Base-by-base conservation (phyloP, 257 asterid species). In the Paulownia fortunei region DNA sequence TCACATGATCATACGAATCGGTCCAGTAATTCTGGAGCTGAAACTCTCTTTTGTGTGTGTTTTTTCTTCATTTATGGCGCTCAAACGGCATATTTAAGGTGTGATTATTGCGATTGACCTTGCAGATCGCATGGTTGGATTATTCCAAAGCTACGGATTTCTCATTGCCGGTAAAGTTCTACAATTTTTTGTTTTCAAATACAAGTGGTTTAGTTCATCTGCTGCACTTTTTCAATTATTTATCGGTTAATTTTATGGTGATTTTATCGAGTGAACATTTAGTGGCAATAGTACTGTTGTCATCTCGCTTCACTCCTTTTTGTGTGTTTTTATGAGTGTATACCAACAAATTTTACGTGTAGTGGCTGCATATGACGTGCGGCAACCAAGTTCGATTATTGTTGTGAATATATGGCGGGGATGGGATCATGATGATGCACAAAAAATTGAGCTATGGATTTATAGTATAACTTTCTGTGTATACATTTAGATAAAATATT, bases 21-120 rank as follows among this genome's bases (percentile, higher is more conserved):
- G 30, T 56, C 42, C 69, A 69, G 21, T 47, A 23, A 68, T 18
- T 51, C 3, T 26, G 4, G 55, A 44, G 46, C 70, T 23, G 15
- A 21, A 44, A 15, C 70, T 8, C 76, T 52, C 9, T 21, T 23
- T 51, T 64, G 1, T 5, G 11, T 15, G 10, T 7, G 44, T n/a
- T 36, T 51, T 64, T 65, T 67, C 67, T 37, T 52, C 76, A 9
- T 10, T 56, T 18, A 11, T 24, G 30, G 71, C 39, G 34, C 46
- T 56, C 24, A 15, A 42, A 42, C 46, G 39, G 79, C 70, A 16
- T 66, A 65, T 37, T 37, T 36, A 66, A 37, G 74, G 41, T 39
- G 80, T 37, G 19, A 52, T 34, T 39, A 34, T 52, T 12, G 36
- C 60, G 60, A 74, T 7, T 46, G 51, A 39, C 15, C 19, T 54